Evolutionary conservation across 2,329 filamentous ascomycete species (phyloP).

Genomic region (Nothopassalora personata): DNA sequence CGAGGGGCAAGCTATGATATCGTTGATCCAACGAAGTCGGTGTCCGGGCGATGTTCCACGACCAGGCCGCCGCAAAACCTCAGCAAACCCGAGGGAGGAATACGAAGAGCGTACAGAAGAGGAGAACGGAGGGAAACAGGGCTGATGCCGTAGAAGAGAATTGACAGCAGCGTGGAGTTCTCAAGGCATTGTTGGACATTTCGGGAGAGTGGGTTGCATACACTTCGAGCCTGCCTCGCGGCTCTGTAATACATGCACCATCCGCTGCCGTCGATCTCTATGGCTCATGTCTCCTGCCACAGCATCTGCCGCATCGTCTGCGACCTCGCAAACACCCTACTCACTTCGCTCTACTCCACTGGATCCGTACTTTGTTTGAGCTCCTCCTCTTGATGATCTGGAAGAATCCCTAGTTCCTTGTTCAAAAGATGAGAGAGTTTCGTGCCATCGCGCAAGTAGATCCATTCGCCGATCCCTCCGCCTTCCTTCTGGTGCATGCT

Average conservation of each 20-base stretch:
- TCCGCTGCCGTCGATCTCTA: not conserved
- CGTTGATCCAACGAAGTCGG: too few relatives aligned
- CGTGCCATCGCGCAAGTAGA: conserved; percentile 79
- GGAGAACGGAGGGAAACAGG: not conserved
- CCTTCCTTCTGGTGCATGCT: conserved; percentile 74
- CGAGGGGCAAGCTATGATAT: not conserved
- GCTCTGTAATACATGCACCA: not conserved
- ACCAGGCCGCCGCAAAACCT: too few relatives aligned
- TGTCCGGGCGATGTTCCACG: too few relatives aligned
- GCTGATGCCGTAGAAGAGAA: not conserved
- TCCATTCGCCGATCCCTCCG: conserved; percentile 69
- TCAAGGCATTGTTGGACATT: not conserved
- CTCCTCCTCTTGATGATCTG: conserved; percentile 36
- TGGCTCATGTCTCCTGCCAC: not conserved
- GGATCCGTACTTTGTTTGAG: conserved; percentile 25
- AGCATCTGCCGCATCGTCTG: conserved; percentile 1
- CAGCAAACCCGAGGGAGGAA: too few relatives aligned
- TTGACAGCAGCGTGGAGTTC: not conserved
- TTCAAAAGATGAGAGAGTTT: conserved; percentile 67
- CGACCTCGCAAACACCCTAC: not conserved
- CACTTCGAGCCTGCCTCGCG: not conserved
- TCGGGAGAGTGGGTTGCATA: not conserved
- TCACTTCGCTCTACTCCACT: conserved; percentile 17
- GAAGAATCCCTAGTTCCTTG: conserved; percentile 67
- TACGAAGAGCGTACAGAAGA: too few relatives aligned